Evolutionary conservation across 805 yeast species (phyloP).

Genomic region (Saccharomycopsis sp.): DNA sequence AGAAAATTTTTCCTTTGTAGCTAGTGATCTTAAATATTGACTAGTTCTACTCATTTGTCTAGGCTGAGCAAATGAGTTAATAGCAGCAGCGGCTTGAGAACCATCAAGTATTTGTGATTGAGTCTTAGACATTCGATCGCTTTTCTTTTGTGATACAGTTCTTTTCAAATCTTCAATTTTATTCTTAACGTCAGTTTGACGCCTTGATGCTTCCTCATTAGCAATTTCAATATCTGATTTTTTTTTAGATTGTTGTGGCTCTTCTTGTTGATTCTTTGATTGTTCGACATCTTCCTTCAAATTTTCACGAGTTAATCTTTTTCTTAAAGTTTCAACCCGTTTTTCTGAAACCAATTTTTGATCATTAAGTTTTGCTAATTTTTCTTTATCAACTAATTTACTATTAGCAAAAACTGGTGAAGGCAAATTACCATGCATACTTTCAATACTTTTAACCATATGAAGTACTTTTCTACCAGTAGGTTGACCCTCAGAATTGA

Average conservation of each 20-base stretch:
- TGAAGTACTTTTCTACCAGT: slow-evolving; percentile 10
- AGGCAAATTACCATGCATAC: slow-evolving; percentile 12
- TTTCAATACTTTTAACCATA: slow-evolving; percentile 20
- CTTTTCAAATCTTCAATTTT: slow-evolving; percentile 11
- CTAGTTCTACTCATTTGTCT: slow-evolving; percentile 11
- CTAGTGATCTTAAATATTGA: slow-evolving; percentile 4
- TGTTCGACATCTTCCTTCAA: slow-evolving; percentile 1
- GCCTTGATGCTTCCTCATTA: neutral
- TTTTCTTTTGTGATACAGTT: slow-evolving; percentile 4
- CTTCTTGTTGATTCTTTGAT: neutral
- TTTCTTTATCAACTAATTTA: slow-evolving; percentile 20
- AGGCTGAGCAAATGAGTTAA: neutral
- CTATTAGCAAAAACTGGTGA: slow-evolving; percentile 5
- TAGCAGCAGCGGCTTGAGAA: neutral
- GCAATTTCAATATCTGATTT: neutral
- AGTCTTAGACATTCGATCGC: neutral
- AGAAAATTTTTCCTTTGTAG: neutral
- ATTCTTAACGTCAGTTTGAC: slow-evolving; percentile 1
- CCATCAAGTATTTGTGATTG: slow-evolving; percentile 3
- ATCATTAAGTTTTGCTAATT: slow-evolving; percentile 15
- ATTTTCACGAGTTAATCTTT: slow-evolving; percentile 12
- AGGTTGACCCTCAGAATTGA: neutral
- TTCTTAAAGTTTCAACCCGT: slow-evolving; percentile 11
- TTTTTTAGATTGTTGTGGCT: neutral
- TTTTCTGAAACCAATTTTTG: slow-evolving; percentile 5